Percentiles rank a stretch among this genome's conserved stretches.
Conservation (phyloP, 164 flowering plant genomes). For the Cinnamomum micranthum region DNA sequence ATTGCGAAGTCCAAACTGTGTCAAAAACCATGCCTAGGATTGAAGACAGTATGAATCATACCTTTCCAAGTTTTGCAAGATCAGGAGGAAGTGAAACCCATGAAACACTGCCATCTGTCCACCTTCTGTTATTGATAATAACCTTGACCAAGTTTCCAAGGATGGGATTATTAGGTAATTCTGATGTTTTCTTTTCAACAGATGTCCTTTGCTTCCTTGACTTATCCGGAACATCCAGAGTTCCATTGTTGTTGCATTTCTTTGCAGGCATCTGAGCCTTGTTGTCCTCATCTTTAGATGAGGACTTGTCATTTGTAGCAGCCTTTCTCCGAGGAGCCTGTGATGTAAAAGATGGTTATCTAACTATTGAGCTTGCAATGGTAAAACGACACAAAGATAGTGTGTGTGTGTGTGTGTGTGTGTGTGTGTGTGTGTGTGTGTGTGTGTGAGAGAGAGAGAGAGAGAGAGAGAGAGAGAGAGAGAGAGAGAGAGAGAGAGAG, state of each 20-base stretch:
- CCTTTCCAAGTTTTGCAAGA: conserved; percentile 88
- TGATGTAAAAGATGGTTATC: neutral
- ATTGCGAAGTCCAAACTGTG: too few species aligned
- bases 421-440: too few species aligned
- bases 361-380: neutral
- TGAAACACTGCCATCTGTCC: conserved; percentile 56
- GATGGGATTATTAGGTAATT: conserved; percentile 38
- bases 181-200: conserved; percentile 46
- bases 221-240: conserved; percentile 33
- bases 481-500: neutral
- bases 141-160: conserved; percentile 72
- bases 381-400: neutral
- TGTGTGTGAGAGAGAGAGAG: too few species aligned
- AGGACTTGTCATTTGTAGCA: conserved; percentile 41
- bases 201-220: conserved; percentile 37
- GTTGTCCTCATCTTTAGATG: conserved; percentile 55
- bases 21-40: too few species aligned
- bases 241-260: conserved; percentile 32
- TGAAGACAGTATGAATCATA: conserved; percentile 19
- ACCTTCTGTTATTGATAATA: conserved; percentile 42
- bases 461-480: neutral
- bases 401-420: too few species aligned
- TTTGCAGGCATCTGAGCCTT: conserved; percentile 38
- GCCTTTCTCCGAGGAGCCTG: conserved; percentile 60
- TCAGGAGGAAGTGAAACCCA: conserved; percentile 84